Percentiles rank a stretch among this genome's conserved stretches.
Conservation (phyloP, 768 basidiomycete species). For the Termitomyces sp. region DNA sequence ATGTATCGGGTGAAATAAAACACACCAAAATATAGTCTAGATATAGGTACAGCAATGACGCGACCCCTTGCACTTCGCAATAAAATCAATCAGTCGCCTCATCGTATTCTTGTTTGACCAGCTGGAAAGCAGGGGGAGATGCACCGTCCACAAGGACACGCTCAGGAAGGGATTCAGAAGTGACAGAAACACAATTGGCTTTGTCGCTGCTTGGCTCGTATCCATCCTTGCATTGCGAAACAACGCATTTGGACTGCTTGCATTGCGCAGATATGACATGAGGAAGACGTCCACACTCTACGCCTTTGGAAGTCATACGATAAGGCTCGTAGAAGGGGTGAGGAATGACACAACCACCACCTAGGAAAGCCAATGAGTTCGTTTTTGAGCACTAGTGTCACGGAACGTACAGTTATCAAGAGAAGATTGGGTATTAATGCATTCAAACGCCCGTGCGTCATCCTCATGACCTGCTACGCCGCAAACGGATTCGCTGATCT, state of each 20-base stretch:
- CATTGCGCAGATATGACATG: background rate
- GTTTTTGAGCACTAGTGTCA: background rate
- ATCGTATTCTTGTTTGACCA: background rate
- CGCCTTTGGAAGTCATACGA: constrained; percentile 25
- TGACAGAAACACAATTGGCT: background rate
- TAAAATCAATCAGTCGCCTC: background rate
- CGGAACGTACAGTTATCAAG: background rate
- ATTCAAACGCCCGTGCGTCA: constrained; percentile 16
- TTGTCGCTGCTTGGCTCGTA: background rate
- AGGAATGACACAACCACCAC: constrained; percentile 21
- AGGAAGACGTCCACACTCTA: constrained; percentile 21
- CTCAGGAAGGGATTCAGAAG: background rate
- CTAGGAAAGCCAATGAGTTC: constrained; percentile 9
- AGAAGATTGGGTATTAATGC: constrained; percentile 14
- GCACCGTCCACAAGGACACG: too few species aligned
- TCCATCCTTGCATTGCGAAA: background rate
- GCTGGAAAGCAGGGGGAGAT: background rate
- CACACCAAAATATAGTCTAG: background rate
- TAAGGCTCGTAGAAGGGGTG: constrained; percentile 20
- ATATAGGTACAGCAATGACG: background rate
- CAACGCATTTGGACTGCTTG: background rate
- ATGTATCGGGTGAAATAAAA: background rate
- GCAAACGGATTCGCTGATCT: constrained; percentile 19
- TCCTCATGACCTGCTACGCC: constrained; percentile 17
- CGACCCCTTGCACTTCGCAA: background rate